Conservation (phyloP, 176 grass and related monocot genomes). For the Oryza coarctata region DNA sequence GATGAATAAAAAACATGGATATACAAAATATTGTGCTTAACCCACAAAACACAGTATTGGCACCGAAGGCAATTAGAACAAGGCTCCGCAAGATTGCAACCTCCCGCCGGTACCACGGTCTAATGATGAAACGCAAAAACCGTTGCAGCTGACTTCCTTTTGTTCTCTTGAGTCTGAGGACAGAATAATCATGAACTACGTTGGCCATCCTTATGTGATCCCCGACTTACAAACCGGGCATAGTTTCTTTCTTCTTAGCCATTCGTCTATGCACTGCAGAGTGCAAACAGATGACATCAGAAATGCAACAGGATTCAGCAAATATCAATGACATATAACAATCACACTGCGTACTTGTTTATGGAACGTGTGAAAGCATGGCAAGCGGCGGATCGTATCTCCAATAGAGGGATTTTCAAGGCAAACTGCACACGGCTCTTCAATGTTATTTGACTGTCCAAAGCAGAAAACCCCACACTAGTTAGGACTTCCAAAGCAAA, state of each 20-base stretch:
- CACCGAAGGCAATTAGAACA: background rate
- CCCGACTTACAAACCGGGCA: slow-evolving; percentile 74
- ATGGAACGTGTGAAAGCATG: slow-evolving; percentile 94
- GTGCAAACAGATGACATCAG: slow-evolving; percentile 28
- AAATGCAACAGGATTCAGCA: background rate
- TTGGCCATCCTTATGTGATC: slow-evolving; percentile 39
- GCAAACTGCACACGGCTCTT: slow-evolving; percentile 84
- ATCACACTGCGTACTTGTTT: slow-evolving; percentile 61
- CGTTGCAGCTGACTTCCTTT: background rate
- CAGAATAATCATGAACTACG: background rate
- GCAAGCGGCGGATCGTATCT: slow-evolving; percentile 78
- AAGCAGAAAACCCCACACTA: slow-evolving; percentile 5
- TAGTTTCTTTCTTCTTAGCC: slow-evolving; percentile 73
- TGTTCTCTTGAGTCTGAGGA: background rate
- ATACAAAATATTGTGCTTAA: background rate
- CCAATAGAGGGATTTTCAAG: slow-evolving; percentile 68
- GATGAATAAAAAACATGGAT: background rate
- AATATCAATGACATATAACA: slow-evolving; percentile 5
- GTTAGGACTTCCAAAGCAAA: slow-evolving; percentile 19
- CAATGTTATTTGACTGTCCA: slow-evolving; percentile 56
- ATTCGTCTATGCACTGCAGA: slow-evolving; percentile 79
- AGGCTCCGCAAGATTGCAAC: background rate
- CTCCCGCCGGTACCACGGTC: background rate
- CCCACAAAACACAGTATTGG: background rate
- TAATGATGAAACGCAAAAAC: background rate